Evolutionary conservation across 1,139 yeast species (phyloP).

Genomic region (Diutina rugosa): DNA sequence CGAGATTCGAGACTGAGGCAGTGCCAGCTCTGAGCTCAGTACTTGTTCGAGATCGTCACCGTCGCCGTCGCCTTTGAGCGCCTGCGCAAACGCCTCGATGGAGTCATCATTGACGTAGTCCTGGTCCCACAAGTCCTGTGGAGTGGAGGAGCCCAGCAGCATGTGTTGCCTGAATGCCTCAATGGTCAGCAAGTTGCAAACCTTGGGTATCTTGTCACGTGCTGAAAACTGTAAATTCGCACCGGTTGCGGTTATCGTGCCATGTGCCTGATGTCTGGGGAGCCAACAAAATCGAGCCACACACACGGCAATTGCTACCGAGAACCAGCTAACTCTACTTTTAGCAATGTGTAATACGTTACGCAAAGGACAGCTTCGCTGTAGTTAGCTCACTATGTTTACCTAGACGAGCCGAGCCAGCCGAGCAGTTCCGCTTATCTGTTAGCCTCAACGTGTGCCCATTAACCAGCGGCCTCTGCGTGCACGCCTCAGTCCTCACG

Average conservation of each 20-base stretch:
- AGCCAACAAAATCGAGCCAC: too few species aligned
- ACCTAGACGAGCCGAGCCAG: too few species aligned
- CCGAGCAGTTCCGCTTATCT: too few species aligned
- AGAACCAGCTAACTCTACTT: too few species aligned
- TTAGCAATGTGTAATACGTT: too few species aligned
- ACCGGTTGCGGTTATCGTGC: not conserved
- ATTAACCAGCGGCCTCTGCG: not conserved
- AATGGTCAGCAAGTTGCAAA: not conserved
- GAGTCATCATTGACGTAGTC: slow-evolving; percentile 25
- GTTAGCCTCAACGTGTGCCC: not conserved
- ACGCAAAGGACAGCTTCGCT: too few species aligned
- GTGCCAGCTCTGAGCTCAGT: slow-evolving; percentile 3
- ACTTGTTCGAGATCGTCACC: slow-evolving; percentile 10
- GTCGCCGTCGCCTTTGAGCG: slow-evolving; percentile 25
- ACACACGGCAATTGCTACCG: too few species aligned
- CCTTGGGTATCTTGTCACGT: not conserved
- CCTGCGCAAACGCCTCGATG: slow-evolving; percentile 28
- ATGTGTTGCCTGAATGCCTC: not conserved
- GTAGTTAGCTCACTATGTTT: too few species aligned
- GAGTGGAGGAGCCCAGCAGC: not conserved
- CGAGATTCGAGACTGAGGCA: slow-evolving; percentile 4
- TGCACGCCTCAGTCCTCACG: not conserved
- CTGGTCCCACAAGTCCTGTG: slow-evolving; percentile 7
- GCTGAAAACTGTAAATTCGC: not conserved
- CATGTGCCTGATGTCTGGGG: not conserved